These are phyloP conservation scores for Luffa aegyptiaca DNA, from an alignment of 306 rosid genomes.

Conservation along the genomic window DNA sequence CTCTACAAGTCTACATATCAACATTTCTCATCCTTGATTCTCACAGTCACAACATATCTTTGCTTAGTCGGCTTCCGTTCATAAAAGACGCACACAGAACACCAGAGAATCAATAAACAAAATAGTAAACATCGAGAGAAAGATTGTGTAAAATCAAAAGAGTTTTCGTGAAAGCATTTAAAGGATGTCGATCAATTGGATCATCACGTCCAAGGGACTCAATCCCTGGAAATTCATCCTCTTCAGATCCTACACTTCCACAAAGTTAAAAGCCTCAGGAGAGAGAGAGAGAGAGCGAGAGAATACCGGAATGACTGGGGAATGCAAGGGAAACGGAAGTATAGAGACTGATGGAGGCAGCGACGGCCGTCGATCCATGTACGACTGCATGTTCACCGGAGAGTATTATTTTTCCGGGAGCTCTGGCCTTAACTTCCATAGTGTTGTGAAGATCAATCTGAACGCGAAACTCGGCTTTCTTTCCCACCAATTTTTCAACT, in stretches of 20 bases:
- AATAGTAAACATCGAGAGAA: background rate
- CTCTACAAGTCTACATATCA: background rate
- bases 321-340: slow-evolving; percentile 65
- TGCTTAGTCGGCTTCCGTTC: background rate
- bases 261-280: background rate
- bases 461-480: background rate
- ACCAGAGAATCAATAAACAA: background rate
- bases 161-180: background rate
- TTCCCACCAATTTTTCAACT: background rate
- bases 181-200: background rate
- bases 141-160: background rate
- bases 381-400: slow-evolving; percentile 94
- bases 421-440: slow-evolving; percentile 80
- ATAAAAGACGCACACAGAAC: background rate
- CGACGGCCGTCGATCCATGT: slow-evolving; percentile 86
- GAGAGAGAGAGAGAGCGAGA: background rate
- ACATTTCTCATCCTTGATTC: background rate
- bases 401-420: slow-evolving; percentile 79
- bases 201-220: background rate
- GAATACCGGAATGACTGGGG: slow-evolving; percentile 29
- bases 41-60: background rate
- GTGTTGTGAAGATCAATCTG: background rate
- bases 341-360: slow-evolving; percentile 62
- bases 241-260: background rate
- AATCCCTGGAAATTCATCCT: background rate